Percentiles rank a stretch among this genome's conserved stretches.
Conservation (phyloP, 148 eudicot species). For the Camellia japonica region DNA sequence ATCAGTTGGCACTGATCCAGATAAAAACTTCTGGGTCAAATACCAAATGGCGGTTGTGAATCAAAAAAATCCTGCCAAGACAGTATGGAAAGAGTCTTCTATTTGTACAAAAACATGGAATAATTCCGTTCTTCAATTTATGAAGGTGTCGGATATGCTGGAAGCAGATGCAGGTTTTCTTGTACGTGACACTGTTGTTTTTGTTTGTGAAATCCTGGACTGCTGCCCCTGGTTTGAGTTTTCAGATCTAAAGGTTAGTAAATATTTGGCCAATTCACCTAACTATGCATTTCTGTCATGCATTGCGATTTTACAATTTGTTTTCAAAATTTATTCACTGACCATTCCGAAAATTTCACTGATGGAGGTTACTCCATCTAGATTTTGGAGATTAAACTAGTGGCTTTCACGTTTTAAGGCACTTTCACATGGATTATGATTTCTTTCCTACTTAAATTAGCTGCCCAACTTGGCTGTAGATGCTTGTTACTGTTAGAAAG, state of each 20-base stretch:
- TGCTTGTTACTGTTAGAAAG: too few species aligned
- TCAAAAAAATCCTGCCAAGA: constrained; percentile 84
- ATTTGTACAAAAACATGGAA: constrained; percentile 99
- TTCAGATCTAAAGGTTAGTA: constrained; percentile 90
- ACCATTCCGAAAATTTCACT: not conserved
- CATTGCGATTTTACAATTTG: not conserved
- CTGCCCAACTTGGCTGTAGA: too few species aligned
- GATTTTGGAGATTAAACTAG: too few species aligned
- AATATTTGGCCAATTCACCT: not conserved
- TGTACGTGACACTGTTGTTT: constrained; percentile 83
- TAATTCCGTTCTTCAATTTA: constrained; percentile 97
- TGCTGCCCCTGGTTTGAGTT: constrained; percentile 99
- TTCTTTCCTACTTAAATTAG: too few species aligned
- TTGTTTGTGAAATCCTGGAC: constrained; percentile 97
- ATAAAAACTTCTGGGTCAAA: constrained; percentile 96
- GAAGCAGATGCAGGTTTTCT: constrained; percentile 96
- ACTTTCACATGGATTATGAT: too few species aligned
- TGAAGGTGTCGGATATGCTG: constrained; percentile 96
- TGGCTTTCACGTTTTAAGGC: too few species aligned
- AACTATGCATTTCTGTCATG: not conserved
- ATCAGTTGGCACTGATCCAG: constrained; percentile 81
- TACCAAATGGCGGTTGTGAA: constrained; percentile 95
- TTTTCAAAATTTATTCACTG: not conserved
- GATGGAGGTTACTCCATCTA: too few species aligned
- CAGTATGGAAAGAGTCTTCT: constrained; percentile 98